Conservation (phyloP, 805 yeast genomes). For the Metschnikowia sp. region DNA sequence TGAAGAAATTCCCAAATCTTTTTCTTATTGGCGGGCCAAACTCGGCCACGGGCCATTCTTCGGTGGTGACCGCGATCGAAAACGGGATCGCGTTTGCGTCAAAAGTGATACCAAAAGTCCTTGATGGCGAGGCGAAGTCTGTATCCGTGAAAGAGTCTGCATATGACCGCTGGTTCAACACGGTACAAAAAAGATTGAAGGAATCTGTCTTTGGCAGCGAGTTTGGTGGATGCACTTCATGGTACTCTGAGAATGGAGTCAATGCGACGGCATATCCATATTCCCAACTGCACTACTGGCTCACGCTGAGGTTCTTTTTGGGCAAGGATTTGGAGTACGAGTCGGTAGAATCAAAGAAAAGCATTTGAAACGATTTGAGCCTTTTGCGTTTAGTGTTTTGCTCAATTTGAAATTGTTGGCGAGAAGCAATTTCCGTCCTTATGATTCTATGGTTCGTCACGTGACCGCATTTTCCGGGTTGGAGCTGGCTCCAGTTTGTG, state of each 20-base stretch:
- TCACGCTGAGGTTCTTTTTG: constrained; percentile 11
- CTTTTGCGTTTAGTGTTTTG: too few species aligned
- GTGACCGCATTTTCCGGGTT: too few species aligned
- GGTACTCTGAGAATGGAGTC: constrained; percentile 30
- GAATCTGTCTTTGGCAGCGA: constrained; percentile 34
- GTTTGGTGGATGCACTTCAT: constrained; percentile 41
- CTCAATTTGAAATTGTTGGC: too few species aligned
- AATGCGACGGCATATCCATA: constrained; percentile 37
- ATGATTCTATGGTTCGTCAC: too few species aligned
- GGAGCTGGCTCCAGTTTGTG: too few species aligned
- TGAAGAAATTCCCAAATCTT: constrained; percentile 33
- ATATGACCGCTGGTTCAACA: constrained; percentile 33
- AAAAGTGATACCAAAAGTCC: constrained; percentile 23
- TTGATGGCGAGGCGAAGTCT: constrained; percentile 27
- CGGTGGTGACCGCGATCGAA: constrained; percentile 39
- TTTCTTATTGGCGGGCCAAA: constrained; percentile 40
- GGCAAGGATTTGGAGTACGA: constrained; percentile 12
- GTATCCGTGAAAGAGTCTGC: constrained; percentile 29
- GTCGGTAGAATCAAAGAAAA: constrained; percentile 5
- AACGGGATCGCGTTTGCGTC: constrained; percentile 26
- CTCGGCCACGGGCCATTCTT: constrained; percentile 41
- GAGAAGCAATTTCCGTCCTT: too few species aligned
- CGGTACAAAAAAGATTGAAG: constrained; percentile 24
- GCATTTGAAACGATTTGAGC: neutral
- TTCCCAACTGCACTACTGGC: constrained; percentile 32